These are phyloP conservation scores for Hypoxylon fragiforme DNA, from an alignment of 495 filamentous ascomycete species.

Conservation along the genomic window DNA sequence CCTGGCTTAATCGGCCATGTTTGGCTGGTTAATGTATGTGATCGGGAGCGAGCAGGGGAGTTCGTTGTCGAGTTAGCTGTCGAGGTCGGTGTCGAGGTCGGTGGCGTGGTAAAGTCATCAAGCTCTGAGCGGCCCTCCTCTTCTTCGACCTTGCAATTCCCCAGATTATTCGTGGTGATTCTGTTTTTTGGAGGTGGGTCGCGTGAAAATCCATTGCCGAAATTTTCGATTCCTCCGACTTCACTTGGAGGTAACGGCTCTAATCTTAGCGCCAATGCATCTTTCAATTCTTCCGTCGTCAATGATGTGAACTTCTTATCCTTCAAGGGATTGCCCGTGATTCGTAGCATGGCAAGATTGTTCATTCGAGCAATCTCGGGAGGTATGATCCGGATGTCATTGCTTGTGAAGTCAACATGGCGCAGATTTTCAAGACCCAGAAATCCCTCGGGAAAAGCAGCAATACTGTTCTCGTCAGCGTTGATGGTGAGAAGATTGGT, in stretches of 20 bases:
- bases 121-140: conserved; percentile 63
- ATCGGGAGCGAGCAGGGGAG: conserved; percentile 47
- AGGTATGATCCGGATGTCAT: conserved; percentile 76
- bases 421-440: conserved; percentile 64
- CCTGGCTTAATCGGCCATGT: conserved; percentile 69
- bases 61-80: conserved; percentile 53
- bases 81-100: conserved; percentile 55
- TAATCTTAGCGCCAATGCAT: conserved; percentile 68
- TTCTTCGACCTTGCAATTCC: conserved; percentile 31
- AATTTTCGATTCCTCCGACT: conserved; percentile 29
- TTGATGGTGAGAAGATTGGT: conserved; percentile 68
- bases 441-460: conserved; percentile 74
- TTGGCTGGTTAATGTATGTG: conserved; percentile 45
- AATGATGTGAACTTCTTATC: conserved; percentile 84
- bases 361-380: conserved; percentile 80
- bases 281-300: conserved; percentile 79
- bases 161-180: neutral
- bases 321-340: conserved; percentile 83
- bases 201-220: conserved; percentile 28
- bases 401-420: conserved; percentile 79
- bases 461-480: conserved; percentile 79
- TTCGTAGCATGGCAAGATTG: conserved; percentile 66
- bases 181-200: neutral
- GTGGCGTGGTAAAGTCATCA: conserved; percentile 65
- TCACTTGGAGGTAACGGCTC: conserved; percentile 52